Conservation (phyloP, 2,329 filamentous ascomycete genomes). For the Fusarium domesticum region DNA sequence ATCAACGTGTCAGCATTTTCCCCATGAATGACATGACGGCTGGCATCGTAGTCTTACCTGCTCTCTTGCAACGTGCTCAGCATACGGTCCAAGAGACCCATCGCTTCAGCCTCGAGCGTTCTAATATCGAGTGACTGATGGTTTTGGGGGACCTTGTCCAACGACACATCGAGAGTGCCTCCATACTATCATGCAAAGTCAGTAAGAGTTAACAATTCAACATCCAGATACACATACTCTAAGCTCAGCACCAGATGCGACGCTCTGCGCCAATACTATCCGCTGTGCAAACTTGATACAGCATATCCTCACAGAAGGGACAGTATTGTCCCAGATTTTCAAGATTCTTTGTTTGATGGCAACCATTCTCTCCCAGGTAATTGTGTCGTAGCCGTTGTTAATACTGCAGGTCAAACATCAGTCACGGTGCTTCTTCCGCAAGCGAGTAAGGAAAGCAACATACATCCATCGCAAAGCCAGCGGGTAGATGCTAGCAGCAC, state of each 20-base stretch:
- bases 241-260: constrained; percentile 75
- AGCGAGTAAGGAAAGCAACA: constrained; percentile 44
- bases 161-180: constrained; percentile 68
- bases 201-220: constrained; percentile 5
- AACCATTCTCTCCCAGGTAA: constrained; percentile 84
- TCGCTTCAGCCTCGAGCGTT: constrained; percentile 88
- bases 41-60: constrained; percentile 64
- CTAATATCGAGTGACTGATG: constrained; percentile 77
- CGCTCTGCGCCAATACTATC: constrained; percentile 87
- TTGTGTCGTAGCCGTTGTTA: constrained; percentile 75
- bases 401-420: constrained; percentile 57
- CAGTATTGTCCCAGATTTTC: constrained; percentile 78
- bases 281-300: constrained; percentile 97
- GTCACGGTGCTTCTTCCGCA: constrained; percentile 19
- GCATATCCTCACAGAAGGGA: constrained; percentile 77
- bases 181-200: constrained; percentile 37
- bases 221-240: constrained; percentile 54
- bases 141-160: constrained; percentile 78
- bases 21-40: neutral
- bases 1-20: constrained; percentile 5
- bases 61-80: constrained; percentile 80
- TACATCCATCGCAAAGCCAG: constrained; percentile 92
- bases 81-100: constrained; percentile 84
- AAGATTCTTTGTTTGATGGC: constrained; percentile 88
- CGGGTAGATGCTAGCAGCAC: constrained; percentile 88